These are phyloP conservation scores for Emergomyces orientalis DNA, from an alignment of 2,329 filamentous ascomycete genomes.

Conservation along the genomic window DNA sequence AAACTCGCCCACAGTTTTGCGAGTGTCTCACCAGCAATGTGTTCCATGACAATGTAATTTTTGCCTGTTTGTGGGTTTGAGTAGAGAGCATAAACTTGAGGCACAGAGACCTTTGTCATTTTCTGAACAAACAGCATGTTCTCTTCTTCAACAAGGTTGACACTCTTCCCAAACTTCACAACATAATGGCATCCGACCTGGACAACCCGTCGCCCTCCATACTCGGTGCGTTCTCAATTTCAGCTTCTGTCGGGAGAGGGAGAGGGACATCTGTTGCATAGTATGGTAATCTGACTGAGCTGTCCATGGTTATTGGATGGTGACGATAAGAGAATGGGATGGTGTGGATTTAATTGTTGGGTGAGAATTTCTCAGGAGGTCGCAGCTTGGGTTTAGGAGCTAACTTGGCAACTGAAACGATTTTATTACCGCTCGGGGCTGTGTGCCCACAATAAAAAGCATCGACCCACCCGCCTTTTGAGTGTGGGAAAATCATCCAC, in stretches of 20 bases:
- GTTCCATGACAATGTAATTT: not conserved
- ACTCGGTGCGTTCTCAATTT: not conserved
- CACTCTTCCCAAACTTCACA: not conserved
- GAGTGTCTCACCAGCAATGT: not conserved
- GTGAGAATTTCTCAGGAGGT: not conserved
- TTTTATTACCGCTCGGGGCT: not conserved
- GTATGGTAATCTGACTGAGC: not conserved
- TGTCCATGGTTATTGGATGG: not conserved
- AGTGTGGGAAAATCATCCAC: not conserved
- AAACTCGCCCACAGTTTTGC: not conserved
- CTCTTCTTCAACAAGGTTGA: not conserved
- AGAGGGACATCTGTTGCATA: not conserved
- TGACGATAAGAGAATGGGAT: not conserved
- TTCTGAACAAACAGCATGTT: not conserved
- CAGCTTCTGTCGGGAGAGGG: not conserved
- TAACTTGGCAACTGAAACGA: not conserved
- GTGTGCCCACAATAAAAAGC: not conserved
- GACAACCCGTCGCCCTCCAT: not conserved
- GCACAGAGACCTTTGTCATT: not conserved
- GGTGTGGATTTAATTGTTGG: not conserved
- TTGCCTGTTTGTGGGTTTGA: not conserved
- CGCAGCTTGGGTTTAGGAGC: not conserved
- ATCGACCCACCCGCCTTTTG: not conserved
- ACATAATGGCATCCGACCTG: not conserved
- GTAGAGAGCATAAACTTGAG: not conserved